Percentiles rank a stretch among this genome's conserved stretches.
phyloP scores from a whole-genome alignment of 208 protist genomes.

The Leishmania turanica region DNA sequence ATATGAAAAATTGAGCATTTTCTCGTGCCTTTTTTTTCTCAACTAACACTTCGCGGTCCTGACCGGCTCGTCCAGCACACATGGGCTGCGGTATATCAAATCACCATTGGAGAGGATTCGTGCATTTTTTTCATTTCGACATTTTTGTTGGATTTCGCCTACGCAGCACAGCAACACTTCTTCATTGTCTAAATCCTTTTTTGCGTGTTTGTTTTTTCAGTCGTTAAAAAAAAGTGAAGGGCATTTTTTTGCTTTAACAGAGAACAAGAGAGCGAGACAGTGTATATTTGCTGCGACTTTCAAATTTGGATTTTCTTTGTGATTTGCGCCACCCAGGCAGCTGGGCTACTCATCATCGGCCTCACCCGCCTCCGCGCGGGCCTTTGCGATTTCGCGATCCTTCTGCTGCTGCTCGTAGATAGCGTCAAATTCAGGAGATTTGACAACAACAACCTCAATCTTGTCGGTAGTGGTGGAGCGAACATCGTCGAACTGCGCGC shows the following conservation, averaged over 20 bases:
- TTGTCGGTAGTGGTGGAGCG: slow-evolving; percentile 72
- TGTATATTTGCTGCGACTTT: neutral
- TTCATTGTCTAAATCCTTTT: neutral
- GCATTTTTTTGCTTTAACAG: neutral
- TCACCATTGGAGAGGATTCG: neutral
- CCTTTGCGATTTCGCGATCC: slow-evolving; percentile 44
- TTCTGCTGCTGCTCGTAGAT: slow-evolving; percentile 86
- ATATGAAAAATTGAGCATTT: neutral
- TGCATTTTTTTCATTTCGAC: slow-evolving; percentile 3
- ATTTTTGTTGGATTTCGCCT: slow-evolving; percentile 1
- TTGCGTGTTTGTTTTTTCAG: neutral
- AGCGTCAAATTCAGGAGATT: slow-evolving; percentile 78
- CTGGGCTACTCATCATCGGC: slow-evolving; percentile 10
- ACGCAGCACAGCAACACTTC: neutral
- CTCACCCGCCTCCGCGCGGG: slow-evolving; percentile 21
- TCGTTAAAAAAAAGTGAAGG: slow-evolving; percentile 8
- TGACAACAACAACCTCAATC: slow-evolving; percentile 79
- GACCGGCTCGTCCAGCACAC: neutral
- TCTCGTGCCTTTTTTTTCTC: neutral
- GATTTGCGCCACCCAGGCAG: neutral
- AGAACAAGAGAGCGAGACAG: neutral
- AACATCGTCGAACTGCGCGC: slow-evolving; percentile 64
- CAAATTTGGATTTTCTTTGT: neutral
- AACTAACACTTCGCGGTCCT: neutral
- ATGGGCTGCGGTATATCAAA: neutral